Conservation (phyloP, 2,329 filamentous ascomycete species). For the Fusarium armeniacum region DNA sequence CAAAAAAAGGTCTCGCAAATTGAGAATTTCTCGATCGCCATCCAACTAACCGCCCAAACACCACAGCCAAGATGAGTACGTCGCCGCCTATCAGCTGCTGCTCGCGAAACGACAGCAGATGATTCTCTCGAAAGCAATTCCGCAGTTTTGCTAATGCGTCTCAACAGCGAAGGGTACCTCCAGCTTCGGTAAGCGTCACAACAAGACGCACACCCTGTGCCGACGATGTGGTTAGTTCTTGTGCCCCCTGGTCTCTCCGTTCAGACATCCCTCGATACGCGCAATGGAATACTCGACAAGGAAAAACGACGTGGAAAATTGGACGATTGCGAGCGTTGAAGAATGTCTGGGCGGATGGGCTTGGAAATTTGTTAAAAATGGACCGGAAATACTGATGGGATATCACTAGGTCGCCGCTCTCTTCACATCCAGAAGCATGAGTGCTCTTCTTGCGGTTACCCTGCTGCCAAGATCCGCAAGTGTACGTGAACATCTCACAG, state of each 20-base stretch:
- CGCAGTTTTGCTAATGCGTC: conserved; percentile 46
- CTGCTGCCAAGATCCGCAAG: conserved; percentile 96
- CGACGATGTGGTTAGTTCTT: conserved; percentile 91
- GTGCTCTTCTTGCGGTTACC: conserved; percentile 95
- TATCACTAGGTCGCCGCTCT: conserved; percentile 83
- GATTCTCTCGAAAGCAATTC: conserved; percentile 33
- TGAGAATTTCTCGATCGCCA: conserved; percentile 56
- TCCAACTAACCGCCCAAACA: conserved; percentile 58
- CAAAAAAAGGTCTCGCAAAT: conserved; percentile 56
- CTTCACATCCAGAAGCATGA: conserved; percentile 99
- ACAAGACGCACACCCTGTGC: conserved; percentile 98
- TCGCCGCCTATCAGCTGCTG: conserved; percentile 48
- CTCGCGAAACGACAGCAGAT: conserved; percentile 37
- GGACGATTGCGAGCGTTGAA: conserved; percentile 33
- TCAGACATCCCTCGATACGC: conserved; percentile 33
- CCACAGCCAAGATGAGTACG: conserved; percentile 71
- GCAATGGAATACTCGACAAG: conserved; percentile 29
- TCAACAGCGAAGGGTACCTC: conserved; percentile 69
- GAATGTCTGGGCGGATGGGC: conserved; percentile 27
- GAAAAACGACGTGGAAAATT: conserved; percentile 23
- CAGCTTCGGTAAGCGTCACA: conserved; percentile 79
- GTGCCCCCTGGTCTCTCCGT: conserved; percentile 32
- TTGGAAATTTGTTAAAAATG: conserved; percentile 10
- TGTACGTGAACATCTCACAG: conserved; percentile 76
- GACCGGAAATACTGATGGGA: conserved; percentile 47